Base-by-base conservation (phyloP, 495 filamentous ascomycete genomes). In the Aspergillus wentii region DNA sequence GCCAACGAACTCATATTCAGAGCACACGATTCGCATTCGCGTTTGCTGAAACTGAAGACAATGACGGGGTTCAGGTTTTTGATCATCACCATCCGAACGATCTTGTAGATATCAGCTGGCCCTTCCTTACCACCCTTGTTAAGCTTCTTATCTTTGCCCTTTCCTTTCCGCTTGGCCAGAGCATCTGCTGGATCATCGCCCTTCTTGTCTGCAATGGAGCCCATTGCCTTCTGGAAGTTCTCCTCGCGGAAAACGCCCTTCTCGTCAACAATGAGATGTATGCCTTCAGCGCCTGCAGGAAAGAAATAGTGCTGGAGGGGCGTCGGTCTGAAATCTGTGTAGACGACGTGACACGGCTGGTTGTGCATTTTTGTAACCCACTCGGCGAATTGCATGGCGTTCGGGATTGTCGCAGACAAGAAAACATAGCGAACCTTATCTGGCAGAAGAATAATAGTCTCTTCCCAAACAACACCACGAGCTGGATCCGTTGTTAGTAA, bases 401-500 rank as follows among this genome's bases (percentile, higher is more conserved):
- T 98, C 25, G 92, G 92, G 43, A 98, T 98, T n/a, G 92, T 98
- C 26, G 92, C 92, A 17, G 92, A 98, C 21, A 98, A 68, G 69
- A 98, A 98, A 21, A 96, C 92, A 49, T 97, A 98, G 62, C 88
- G 85, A 40, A 97, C 92, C 71, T 98, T 95, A 69, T 98, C 91
- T 4, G 92, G 92, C 8, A 98, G 69, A 17, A 98, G 70, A 55
- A 98, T 98, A 56, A 98, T 94, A 6, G 94, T 97, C 62, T 98
- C 92, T 59, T 98, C 92, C 92, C 92, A 98, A 8, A 98, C 92
- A 8, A 98, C 92, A 66, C 92, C 92, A 57, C 92, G 80, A 43
- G 80, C 75, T 72, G 52, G 21, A 30, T 44, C 11, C 48, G 21
- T 39, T 36, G 26, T 41, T 31, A 49, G 41, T 38, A 22, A 35